Evolutionary conservation across 345 rosid species (phyloP), one percentile per base, ranked within the genome.

Genomic region (Aquilaria yunnanensis): DNA sequence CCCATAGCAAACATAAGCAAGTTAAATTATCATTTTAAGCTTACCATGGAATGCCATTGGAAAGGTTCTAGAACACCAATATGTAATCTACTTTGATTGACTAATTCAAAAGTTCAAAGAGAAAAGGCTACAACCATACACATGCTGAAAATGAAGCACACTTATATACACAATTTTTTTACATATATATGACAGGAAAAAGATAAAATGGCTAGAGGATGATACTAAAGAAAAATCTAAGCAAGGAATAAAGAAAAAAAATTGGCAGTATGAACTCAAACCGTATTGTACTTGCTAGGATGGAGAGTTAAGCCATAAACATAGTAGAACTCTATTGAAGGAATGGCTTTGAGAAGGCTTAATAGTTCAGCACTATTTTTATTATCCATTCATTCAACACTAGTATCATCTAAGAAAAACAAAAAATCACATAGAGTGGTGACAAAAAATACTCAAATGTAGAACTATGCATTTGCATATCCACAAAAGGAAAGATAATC

Each of bases 291-390:
- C 67, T 81, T 78, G 70, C 83, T 78, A 12, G 92, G 91, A 75
- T 88, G 98, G 59, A 93, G 83, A 23, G 85, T 51, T 11, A 96
- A 93, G 62, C 98, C 98, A 72, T 90, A 93, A 57, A 90, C 81
- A 63, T 94, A 88, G 63, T 94, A 87, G 70, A 90, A 93, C 41
- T 88, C 89, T 11, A 90, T 88, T 32, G 92, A 63, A 2, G 98
- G 97, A 46, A 90, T 70, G 54, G 57, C 73, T 57, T 72, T 70
- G 10, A 90, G 80, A 67, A 93, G 84, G 72, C 74, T 70, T 14
- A 66, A 64, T 53, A 90, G 83, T 67, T 81, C 84, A 29, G 66
- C 67, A 68, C 51, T 81, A 63, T 62, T 74, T 55, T 32, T 72
- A 65, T 74, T 47, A 61, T 78, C 81, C 93, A 84, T 81, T 54